phyloP scores from a whole-genome alignment of 169 alveolate genomes.

The Neospora caninum region DNA sequence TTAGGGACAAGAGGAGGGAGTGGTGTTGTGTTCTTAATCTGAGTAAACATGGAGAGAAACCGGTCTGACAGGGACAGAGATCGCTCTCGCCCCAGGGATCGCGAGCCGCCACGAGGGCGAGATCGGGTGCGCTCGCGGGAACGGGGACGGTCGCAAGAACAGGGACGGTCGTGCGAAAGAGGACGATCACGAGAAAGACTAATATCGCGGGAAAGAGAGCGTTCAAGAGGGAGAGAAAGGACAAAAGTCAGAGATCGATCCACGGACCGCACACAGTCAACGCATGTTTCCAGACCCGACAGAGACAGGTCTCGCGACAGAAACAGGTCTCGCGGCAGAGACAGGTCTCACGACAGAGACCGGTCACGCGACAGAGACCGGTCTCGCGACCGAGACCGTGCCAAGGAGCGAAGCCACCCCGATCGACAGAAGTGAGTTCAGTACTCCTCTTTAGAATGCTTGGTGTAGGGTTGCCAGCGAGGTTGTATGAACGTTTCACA shows the following conservation, averaged over 20 bases:
- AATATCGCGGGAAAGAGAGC: neutral
- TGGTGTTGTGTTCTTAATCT: neutral
- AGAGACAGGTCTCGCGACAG: conserved; percentile 20
- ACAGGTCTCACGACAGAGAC: neutral
- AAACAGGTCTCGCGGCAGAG: neutral
- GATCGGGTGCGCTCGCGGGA: neutral
- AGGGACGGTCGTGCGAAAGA: neutral
- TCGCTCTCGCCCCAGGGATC: neutral
- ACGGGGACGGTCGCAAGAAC: neutral
- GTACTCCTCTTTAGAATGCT: no score
- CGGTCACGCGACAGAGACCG: neutral
- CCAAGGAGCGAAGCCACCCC: neutral
- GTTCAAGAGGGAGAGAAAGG: neutral
- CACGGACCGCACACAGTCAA: neutral
- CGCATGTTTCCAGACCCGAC: conserved; percentile 2
- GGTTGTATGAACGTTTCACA: no score
- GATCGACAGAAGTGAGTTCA: neutral
- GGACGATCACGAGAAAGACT: conserved; percentile 6
- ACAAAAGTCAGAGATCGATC: neutral
- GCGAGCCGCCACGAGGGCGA: neutral
- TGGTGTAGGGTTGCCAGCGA: neutral
- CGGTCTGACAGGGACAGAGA: neutral
- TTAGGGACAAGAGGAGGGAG: neutral
- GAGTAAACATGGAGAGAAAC: neutral
- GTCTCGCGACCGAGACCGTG: neutral